Conservation (phyloP, 2,329 filamentous ascomycete species). For the Claviceps maximensis region DNA sequence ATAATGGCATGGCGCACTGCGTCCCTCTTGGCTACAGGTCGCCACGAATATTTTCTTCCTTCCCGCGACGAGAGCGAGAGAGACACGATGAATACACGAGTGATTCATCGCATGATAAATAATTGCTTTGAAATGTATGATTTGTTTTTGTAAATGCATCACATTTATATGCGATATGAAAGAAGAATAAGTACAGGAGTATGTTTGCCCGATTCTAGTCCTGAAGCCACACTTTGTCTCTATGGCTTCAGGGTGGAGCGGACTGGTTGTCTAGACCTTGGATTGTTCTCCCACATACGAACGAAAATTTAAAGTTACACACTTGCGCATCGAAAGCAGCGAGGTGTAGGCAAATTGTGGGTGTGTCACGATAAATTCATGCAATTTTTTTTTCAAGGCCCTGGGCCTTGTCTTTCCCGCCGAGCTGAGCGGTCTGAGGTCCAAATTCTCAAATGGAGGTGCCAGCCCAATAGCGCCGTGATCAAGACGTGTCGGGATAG, state of each 20-base stretch:
- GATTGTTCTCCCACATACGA: conserved; percentile 52
- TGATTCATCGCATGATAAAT: no score
- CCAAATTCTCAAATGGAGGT: background rate
- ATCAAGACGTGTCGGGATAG: background rate
- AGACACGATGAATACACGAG: no score
- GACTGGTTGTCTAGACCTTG: conserved; percentile 55
- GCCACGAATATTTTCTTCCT: no score
- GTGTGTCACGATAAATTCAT: conserved; percentile 10
- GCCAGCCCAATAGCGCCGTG: background rate
- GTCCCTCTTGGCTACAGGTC: no score
- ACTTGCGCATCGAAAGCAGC: conserved; percentile 42
- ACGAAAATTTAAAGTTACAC: conserved; percentile 44
- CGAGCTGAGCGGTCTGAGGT: background rate
- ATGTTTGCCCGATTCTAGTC: conserved; percentile 54
- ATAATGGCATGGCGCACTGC: background rate
- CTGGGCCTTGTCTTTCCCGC: no score
- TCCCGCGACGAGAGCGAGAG: no score
- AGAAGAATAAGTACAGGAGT: conserved; percentile 4
- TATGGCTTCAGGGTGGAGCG: conserved; percentile 52
- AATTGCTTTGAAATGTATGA: no score
- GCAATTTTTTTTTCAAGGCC: no score
- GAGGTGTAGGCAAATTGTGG: conserved; percentile 51
- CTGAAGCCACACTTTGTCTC: conserved; percentile 40
- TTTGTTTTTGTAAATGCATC: no score
- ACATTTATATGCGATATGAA: no score